Evolutionary conservation across 192 early-diverging fungal genomes (phyloP), one percentile per base, ranked within the genome.

Genomic region (Chytriomyces hyalinus): DNA sequence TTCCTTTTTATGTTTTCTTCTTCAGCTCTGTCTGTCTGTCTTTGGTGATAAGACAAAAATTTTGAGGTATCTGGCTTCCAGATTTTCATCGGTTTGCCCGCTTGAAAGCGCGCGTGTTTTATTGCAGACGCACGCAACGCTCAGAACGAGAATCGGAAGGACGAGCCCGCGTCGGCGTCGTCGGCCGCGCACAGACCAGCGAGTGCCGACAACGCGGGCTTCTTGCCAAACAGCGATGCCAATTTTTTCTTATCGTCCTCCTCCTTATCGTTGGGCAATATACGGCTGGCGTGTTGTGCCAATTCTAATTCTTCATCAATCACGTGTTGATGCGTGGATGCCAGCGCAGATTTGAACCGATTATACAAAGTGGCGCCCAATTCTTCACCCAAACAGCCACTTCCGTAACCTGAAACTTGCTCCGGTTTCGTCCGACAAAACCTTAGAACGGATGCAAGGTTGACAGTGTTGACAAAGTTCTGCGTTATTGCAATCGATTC

Each of bases 401-500:
- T 57, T n/a, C 69, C 69, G 44, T 71, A 71, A 3, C 89, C 89
- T 9, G 83, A 85, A 13, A 91, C 80, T 73, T 91, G 89, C 43
- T 90, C 79, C 8, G 78, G 84, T 71, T 84, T 86, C 57, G 72
- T 66, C 64, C 76, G 67, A 22, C 87, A 53, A 64, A 91, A 91
- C 49, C 74, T 26, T 13, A 91, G 69, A 44, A 89, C 87, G 22
- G 76, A 44, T 47, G 36, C 69, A 66, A 93, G 72, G 81, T 92
- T 92, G 59, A 81, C 78, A 6, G 71, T 70, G 64, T 84, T 82
- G 36, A 93, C 91, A 83, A 92, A 93, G 79, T 93, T 93, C 75
- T 92, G 92, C 9, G 92, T 93, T 13, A 92, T 69, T 9, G 91
- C 92, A 57, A 93, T 91, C 51, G 84, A 83, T 50, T 87, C 86